phyloP scores from a whole-genome alignment of 2,329 filamentous ascomycete genomes.

The Plenodomus lindquistii region DNA sequence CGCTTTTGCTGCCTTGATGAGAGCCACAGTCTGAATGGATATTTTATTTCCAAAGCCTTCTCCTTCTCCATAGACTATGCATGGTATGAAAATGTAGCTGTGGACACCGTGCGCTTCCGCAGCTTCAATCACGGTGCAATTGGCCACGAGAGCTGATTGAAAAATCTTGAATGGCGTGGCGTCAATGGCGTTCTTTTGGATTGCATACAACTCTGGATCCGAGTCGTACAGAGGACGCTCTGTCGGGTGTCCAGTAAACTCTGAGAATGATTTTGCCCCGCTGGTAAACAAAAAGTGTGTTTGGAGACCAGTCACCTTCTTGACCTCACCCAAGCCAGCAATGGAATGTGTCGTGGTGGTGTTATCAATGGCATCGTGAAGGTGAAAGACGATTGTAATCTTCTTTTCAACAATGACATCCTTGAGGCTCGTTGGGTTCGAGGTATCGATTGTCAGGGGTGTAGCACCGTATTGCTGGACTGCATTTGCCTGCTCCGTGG shows the following conservation, averaged over 20 bases:
- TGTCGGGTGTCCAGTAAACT: conserved; percentile 50
- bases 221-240: conserved; percentile 50
- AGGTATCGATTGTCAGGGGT: conserved; percentile 48
- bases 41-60: conserved; percentile 56
- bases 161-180: conserved; percentile 6
- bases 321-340: conserved; percentile 51
- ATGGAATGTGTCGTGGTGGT: conserved; percentile 48
- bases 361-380: conserved; percentile 51
- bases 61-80: conserved; percentile 57
- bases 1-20: conserved; percentile 52
- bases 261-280: conserved; percentile 59
- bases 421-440: conserved; percentile 42
- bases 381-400: conserved; percentile 55
- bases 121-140: conserved; percentile 51
- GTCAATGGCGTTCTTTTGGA: too few relatives aligned
- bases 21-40: conserved; percentile 56
- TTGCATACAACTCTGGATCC: conserved; percentile 49
- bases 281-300: conserved; percentile 58
- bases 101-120: conserved; percentile 49
- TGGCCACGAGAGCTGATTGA: conserved; percentile 47
- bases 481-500: conserved; percentile 49
- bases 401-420: conserved; percentile 46
- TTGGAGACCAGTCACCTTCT: conserved; percentile 44
- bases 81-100: conserved; percentile 59
- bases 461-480: conserved; percentile 51